Evolutionary conservation across 78 protist species (phyloP), one percentile per base, ranked within the genome.

Genomic region (Dictyostelium capitatum): DNA sequence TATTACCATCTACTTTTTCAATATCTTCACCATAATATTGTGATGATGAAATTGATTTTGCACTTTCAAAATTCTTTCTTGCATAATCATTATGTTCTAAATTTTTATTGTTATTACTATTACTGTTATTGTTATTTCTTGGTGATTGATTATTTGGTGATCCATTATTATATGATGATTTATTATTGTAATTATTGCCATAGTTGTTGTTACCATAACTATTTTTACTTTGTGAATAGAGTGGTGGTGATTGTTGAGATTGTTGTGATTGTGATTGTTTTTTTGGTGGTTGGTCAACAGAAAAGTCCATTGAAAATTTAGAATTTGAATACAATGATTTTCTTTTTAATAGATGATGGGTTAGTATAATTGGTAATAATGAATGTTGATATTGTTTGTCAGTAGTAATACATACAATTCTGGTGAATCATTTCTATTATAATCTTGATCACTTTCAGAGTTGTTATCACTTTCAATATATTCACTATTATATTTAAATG

Each of bases 31-130:
- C 90, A 79, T 81, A 91, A 69, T 83, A 91, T 30, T 82, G 89
- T 30, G 50, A 15, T 10, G 95, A 91, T 78, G 95, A 91, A 47
- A 91, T 91, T 32, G 95, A 91, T 69, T 91, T 91, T 10, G 95
- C 95, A 32, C 82, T 74, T 15, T 72, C 4, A 74, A 91, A 91
- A 57, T 91, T 91, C 83, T 82, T 87, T 77, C 93, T 87, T 30
- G 93, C 93, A 87, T 87, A 87, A 64, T 87, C 93, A 51, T 12
- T 77, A 4, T 23, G 43, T 62, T 81, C 43, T 30, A 14, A 67
- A 25, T 62, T 62, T 23, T 62, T 62, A 62, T 62, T 62, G 4
- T 25, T 6, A 56, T 54, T 78, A 47, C 37, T 70, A 78, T 78
- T 37, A 37, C 43, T 37, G 25, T 23, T 30, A 6, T 2, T 12